Base-by-base conservation (phyloP, 1,139 yeast species). In the Zygosaccharomyces sapae region DNA sequence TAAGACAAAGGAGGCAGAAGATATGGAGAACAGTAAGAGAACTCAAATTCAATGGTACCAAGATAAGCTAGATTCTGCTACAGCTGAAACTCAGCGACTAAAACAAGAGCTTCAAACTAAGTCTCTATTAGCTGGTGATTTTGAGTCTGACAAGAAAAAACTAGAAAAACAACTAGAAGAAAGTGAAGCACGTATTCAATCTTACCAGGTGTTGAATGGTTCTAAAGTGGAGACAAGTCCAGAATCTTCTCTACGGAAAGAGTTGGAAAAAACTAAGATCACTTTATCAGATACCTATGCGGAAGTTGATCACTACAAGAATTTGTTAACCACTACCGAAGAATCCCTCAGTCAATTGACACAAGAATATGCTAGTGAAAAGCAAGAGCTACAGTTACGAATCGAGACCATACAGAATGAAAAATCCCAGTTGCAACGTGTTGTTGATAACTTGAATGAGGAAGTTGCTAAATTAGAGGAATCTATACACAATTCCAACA, bases 21-120 rank as follows among this genome's bases (percentile, higher is more conserved):
- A 79, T 41, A 52, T 77, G 22, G 46, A 63, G 1, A 51, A 57
- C 0, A 66, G 78, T 38, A 80, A 79, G 31, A 84, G 79, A 46
- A 66, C 76, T 49, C 83, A 83, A 19, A 65, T 77, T 41, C 77
- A 75, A 50, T 80, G 86, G 40, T 85, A 81, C 58, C 87, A 84
- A 58, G 72, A 77, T 16, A 81, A 83, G 61, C 72, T 86, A 48
- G 92, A 85, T 51, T 72, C 75, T 36, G 73, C 83, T 24, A 70
- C 61, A 34, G 44, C 44, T 38, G 86, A 83, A 50, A 61, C 81
- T 33, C 68, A 74, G 30, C 57, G 69, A 20, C 60, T 72, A 4
- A 66, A 67, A 33, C 72, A 71, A 38, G 70, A 77, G 18, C 61
- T 81, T 47, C 67, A 69, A 4, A 59, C 72, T 1, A 78, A 76